Evolutionary conservation across 305 asterid species (phyloP), one percentile per base, ranked within the genome.

Genomic region (Petunia hybrid): DNA sequence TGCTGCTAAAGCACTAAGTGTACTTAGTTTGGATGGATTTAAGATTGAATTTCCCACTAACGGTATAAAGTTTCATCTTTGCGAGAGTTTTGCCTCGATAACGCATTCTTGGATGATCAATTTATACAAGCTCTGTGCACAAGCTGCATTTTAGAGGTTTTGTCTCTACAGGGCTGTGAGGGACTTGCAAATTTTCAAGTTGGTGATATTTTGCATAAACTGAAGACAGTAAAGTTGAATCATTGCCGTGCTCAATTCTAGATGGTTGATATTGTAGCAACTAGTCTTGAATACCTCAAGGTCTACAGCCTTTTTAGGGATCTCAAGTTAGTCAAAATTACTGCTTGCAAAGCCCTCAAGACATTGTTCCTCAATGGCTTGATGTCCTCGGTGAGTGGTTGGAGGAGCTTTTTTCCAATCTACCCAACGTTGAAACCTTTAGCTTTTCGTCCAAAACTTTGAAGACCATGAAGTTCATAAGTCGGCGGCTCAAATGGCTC

Each of bases 341-440:
- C 57, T 76, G 46, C 69, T 76, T 76, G 55, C 57, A 59, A 59
- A 41, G 36, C 55, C 62, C 36, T 76, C 51, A 76, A 55, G 36
- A 8, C 31, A 13, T 5, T 55, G 63, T 10, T 5, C 4, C 63
- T 57, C 61, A 3, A 57, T 76, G 1, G 8, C 0, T 76, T 36
- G 14, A 14, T 38, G 14, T 39, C 36, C 12, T 6, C 1, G 63
- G 40, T 5, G 22, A 16, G 4, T 76, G 65, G 80, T 16, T 14
- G 13, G 68, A 76, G 65, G 55, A 40, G 12, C 35, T 57, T 13
- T 39, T 76, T 57, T 76, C 51, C 67, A 39, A 36, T 12, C 65
- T 56, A 53, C 80, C 53, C 53, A 9, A 38, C 66, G 55, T 75
- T 38, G 79, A 76, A 56, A 57, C 7, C 45, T 57, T 76, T 16